phyloP scores from a whole-genome alignment of 768 basidiomycete species.

The Hypholoma sublateritium region DNA sequence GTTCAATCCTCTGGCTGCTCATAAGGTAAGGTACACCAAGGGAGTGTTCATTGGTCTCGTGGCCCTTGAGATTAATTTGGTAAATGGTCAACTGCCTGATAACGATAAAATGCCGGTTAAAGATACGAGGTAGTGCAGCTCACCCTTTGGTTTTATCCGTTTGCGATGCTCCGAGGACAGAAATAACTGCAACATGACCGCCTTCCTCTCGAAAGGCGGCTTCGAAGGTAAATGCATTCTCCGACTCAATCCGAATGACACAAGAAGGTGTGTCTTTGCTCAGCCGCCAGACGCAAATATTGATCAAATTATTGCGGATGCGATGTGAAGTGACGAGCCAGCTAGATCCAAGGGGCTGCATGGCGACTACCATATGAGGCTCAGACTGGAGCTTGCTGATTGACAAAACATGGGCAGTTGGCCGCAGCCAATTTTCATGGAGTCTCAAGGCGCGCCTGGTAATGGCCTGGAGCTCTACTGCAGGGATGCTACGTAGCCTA shows the following conservation, averaged over 20 bases:
- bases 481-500: constrained; percentile 33
- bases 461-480: constrained; percentile 37
- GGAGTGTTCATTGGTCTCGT: neutral
- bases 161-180: constrained; percentile 16
- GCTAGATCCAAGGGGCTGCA: constrained; percentile 47
- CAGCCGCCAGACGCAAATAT: constrained; percentile 44
- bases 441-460: constrained; percentile 46
- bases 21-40: constrained; percentile 10
- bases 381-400: constrained; percentile 31
- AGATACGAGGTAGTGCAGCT: neutral
- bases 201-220: constrained; percentile 27
- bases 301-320: constrained; percentile 23
- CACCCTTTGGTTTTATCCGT: constrained; percentile 14
- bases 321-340: constrained; percentile 48
- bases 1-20: constrained; percentile 11
- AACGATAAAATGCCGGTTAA: neutral
- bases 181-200: constrained; percentile 20
- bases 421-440: constrained; percentile 49
- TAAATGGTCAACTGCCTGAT: constrained; percentile 14
- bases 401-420: constrained; percentile 32
- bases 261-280: constrained; percentile 17
- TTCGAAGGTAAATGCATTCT: constrained; percentile 31
- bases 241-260: constrained; percentile 26
- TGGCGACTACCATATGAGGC: constrained; percentile 40
- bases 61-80: constrained; percentile 13